These are phyloP conservation scores for Ustilago cynodontis DNA, from an alignment of 1,284 basidiomycete species.

Conservation along the genomic window DNA sequence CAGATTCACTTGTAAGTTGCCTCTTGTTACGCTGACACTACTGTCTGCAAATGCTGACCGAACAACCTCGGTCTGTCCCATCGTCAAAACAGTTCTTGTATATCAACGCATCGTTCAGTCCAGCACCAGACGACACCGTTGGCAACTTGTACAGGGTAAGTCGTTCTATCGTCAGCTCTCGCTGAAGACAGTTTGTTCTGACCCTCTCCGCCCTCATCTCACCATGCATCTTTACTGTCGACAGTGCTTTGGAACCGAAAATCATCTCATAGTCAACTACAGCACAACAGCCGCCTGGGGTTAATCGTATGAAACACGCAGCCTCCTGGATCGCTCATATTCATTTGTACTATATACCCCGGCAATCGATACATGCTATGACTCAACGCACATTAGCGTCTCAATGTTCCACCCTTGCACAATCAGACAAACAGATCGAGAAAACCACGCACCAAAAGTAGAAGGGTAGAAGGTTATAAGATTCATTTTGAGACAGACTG, in stretches of 20 bases:
- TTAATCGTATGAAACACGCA: constrained; percentile 20
- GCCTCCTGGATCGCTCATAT: neutral
- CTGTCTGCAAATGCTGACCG: too few species aligned
- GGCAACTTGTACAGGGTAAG: constrained; percentile 79
- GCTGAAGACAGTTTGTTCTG: neutral
- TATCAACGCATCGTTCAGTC: constrained; percentile 96
- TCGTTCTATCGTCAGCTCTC: neutral
- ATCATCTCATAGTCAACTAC: constrained; percentile 68
- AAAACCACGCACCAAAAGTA: neutral
- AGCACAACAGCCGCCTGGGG: constrained; percentile 67
- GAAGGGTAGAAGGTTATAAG: neutral
- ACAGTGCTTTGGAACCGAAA: constrained; percentile 67
- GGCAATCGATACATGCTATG: constrained; percentile 2
- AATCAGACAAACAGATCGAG: constrained; percentile 2
- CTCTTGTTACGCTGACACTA: neutral
- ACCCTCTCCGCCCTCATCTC: neutral
- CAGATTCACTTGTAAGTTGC: constrained; percentile 83
- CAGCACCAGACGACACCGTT: constrained; percentile 91
- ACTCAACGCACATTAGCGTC: neutral
- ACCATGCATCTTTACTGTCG: neutral
- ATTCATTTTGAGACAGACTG: neutral
- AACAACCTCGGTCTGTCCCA: too few species aligned
- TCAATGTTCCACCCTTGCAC: neutral
- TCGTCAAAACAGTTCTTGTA: constrained; percentile 83
- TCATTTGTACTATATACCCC: constrained; percentile 24